Evolutionary conservation across 306 rosid genomes (phyloP), one percentile per base, ranked within the genome.

Genomic region (Benincasa hispida): DNA sequence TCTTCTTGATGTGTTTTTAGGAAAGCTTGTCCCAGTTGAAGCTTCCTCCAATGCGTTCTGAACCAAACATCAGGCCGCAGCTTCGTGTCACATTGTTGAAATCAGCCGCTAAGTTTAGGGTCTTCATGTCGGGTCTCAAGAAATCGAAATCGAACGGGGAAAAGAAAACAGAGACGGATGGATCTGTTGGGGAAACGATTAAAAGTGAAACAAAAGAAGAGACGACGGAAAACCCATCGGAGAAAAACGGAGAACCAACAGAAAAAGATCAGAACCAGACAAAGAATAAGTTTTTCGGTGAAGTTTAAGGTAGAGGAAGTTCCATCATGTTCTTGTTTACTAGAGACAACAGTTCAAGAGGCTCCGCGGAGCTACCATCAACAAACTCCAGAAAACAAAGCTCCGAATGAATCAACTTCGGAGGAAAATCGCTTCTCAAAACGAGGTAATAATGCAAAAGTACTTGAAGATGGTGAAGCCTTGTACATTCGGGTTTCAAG

Each of bases 381-480:
- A 62, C 83, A 87, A 87, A 24, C 18, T 73, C 0, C 87, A 80
- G 72, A 83, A n/a, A 84, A 45, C 79, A 67, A 65, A 85, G 12
- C 80, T 24, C 82, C 0, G 89, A n/a, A 87, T 27, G 95, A 89
- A 10, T 27, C 80, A 1, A 58, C 77, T 13, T 63, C 91, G 0
- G 92, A 89, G 37, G 98, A 93, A 75, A 93, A 87, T 74, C 91
- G 91, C 30, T 91, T 89, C 77, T 78, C 99, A 0, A 94, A 94
- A 77, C n/a, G 99, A 95, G 57, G 92, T 86, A 2, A 78, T 86
- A 2, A 76, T 95, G 90, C 95, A 92, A 0, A 92, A 87, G 85
- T 95, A 95, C 54, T 81, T 92, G 19, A 95, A 87, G 74, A 90
- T 84, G 86, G 98, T 95, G 19, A 95, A 95, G 84, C 99, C 99